These are phyloP conservation scores for Trichoderma gracile DNA, from an alignment of 2,329 filamentous ascomycete genomes.

Conservation along the genomic window DNA sequence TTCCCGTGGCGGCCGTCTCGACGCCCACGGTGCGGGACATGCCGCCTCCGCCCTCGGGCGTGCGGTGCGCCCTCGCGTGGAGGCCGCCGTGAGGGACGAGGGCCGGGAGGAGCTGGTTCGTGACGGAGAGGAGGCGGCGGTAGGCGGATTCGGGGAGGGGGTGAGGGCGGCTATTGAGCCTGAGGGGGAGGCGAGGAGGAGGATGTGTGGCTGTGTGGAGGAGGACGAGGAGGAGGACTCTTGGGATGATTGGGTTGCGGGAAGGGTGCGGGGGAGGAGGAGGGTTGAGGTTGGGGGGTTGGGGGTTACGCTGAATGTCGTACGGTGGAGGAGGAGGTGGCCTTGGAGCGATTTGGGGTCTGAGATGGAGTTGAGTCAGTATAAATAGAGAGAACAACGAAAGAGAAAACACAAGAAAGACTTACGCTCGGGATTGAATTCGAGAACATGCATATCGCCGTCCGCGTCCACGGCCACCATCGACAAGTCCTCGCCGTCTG, in stretches of 20 bases:
- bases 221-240: slow-evolving; percentile 29
- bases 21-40: slow-evolving; percentile 50
- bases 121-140: slow-evolving; percentile 77
- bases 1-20: slow-evolving; percentile 55
- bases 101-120: slow-evolving; percentile 74
- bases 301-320: slow-evolving; percentile 81
- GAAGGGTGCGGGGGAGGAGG: slow-evolving; percentile 68
- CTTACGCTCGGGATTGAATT: slow-evolving; percentile 93
- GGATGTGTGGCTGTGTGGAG: slow-evolving; percentile 41
- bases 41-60: slow-evolving; percentile 51
- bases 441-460: slow-evolving; percentile 81
- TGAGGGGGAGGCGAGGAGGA: slow-evolving; percentile 73
- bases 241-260: slow-evolving; percentile 42
- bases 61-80: slow-evolving; percentile 79
- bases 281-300: slow-evolving; percentile 74
- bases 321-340: slow-evolving; percentile 80
- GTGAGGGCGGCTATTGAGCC: slow-evolving; percentile 77
- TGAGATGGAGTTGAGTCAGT: slow-evolving; percentile 40
- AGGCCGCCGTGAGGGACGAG: slow-evolving; percentile 76
- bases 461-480: slow-evolving; percentile 83
- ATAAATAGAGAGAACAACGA: neutral
- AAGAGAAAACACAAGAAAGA: slow-evolving; percentile 29
- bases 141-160: slow-evolving; percentile 79
- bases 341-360: slow-evolving; percentile 93
- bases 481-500: slow-evolving; percentile 78